phyloP scores from a whole-genome alignment of 805 yeast species.

The Pichia cabralensis region DNA sequence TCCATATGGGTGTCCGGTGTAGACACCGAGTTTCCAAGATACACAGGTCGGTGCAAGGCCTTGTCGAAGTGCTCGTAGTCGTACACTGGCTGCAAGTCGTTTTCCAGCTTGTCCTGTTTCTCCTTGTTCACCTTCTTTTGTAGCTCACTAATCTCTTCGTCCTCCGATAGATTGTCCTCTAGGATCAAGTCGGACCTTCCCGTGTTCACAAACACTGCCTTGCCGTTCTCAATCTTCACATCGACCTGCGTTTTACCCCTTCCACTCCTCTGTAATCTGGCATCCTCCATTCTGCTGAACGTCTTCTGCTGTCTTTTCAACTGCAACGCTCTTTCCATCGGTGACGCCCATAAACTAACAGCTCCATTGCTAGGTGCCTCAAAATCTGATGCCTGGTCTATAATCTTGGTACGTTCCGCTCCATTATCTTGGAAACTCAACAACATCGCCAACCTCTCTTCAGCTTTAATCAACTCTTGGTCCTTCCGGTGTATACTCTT shows the following conservation, averaged over 20 bases:
- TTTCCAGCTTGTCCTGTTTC: conserved; percentile 19
- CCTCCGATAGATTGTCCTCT: conserved; percentile 23
- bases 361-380: conserved; percentile 39
- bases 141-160: conserved; percentile 28
- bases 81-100: conserved; percentile 38
- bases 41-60: conserved; percentile 41
- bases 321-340: conserved; percentile 77
- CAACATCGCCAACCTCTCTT: conserved; percentile 60
- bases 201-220: conserved; percentile 52
- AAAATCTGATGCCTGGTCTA: conserved; percentile 87
- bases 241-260: conserved; percentile 67
- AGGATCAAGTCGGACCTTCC: conserved; percentile 14
- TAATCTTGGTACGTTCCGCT: conserved; percentile 82
- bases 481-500: conserved; percentile 34
- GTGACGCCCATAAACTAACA: conserved; percentile 70
- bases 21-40: conserved; percentile 10
- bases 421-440: conserved; percentile 77
- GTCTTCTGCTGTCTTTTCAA: conserved; percentile 78
- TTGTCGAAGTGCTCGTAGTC: conserved; percentile 45
- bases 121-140: conserved; percentile 28
- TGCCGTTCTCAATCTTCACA: conserved; percentile 72
- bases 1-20: not conserved
- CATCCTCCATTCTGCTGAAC: conserved; percentile 50
- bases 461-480: conserved; percentile 58
- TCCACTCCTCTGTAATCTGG: conserved; percentile 52